Evolutionary conservation across 2,329 filamentous ascomycete genomes (phyloP), one percentile per base, ranked within the genome.

Genomic region (Colletotrichum neosansevieriae): DNA sequence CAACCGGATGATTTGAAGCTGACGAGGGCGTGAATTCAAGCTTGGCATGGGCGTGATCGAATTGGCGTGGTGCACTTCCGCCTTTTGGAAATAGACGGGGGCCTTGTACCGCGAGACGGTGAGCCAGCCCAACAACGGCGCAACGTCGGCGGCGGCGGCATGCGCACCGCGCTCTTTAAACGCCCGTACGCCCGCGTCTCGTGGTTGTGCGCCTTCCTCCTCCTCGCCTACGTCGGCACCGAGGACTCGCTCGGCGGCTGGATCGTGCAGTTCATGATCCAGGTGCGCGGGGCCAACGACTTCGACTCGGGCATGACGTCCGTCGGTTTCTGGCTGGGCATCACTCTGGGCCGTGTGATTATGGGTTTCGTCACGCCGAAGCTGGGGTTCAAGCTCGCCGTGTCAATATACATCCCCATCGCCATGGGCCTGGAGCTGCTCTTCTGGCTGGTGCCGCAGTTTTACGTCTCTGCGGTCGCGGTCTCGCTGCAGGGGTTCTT

Each of bases 221-320:
- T 95, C 21, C 85, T 96, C 11, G 87, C 88, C 36, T 95, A 95
- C 74, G 90, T 94, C 0, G 93, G 93, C 7, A 83, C 89, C 1
- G 92, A 96, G 77, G 91, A 92, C 50, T 89, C 90, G 0, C 84
- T 94, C 0, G 91, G 92, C 19, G 93, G 93, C 5, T 96, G 93
- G 93, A 92, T 96, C 64, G 91, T 94, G 59, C 89, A 90, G 5
- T 95, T 96, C 77, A 95, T 96, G 92, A 89, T 93, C 29, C 85
- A 88, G 38, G 89, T 94, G 6, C 87, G 93, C 6, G 78, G 89
- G n/a, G 92, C 89, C 1, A 85, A 81, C 3, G 79, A 87, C 0
- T 94, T 94, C 72, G 87, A 88, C 0, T 89, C 89, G 29, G 92
- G 92, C 10, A 91, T 95, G 84, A 89, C 89, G 0, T 89, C 90